A percentile compares a stretch with the other conserved stretches of the same genome.
These are phyloP conservation scores for Aspergillus ustus DNA, from an alignment of 2,329 filamentous ascomycete species.

Conservation along the genomic window DNA sequence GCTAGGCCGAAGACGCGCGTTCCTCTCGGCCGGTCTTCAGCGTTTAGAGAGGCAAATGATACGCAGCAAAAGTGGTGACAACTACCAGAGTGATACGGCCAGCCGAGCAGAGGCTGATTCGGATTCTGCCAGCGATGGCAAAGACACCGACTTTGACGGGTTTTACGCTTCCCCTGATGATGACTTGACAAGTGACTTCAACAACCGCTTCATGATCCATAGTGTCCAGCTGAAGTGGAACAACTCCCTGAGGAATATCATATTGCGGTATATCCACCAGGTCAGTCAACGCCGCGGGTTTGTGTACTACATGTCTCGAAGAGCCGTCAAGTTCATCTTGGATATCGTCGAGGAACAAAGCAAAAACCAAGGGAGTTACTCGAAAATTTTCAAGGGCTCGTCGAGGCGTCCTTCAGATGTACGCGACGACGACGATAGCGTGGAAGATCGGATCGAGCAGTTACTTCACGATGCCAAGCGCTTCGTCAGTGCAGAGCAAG, in stretches of 20 bases:
- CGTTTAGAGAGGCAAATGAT: conserved; percentile 58
- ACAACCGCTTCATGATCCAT: conserved; percentile 97
- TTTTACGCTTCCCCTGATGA: conserved; percentile 71
- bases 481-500: conserved; percentile 75
- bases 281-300: conserved; percentile 95
- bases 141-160: conserved; percentile 56
- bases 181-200: conserved; percentile 92
- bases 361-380: conserved; percentile 64
- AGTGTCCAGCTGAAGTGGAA: conserved; percentile 99
- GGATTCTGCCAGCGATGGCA: conserved; percentile 59
- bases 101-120: conserved; percentile 34
- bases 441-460: conserved; percentile 84
- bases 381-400: conserved; percentile 37
- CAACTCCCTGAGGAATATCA: conserved; percentile 92
- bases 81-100: conserved; percentile 30
- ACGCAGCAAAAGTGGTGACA: conserved; percentile 46
- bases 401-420: conserved; percentile 32
- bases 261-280: conserved; percentile 95
- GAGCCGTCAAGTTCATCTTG: conserved; percentile 95
- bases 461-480: conserved; percentile 82
- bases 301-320: conserved; percentile 94
- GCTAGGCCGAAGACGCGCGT: conserved; percentile 62
- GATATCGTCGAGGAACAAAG: conserved; percentile 96
- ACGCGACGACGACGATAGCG: conserved; percentile 64
- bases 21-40: conserved; percentile 62